These are phyloP conservation scores for Salix suchowensis DNA, from an alignment of 345 rosid genomes.

Conservation along the genomic window DNA sequence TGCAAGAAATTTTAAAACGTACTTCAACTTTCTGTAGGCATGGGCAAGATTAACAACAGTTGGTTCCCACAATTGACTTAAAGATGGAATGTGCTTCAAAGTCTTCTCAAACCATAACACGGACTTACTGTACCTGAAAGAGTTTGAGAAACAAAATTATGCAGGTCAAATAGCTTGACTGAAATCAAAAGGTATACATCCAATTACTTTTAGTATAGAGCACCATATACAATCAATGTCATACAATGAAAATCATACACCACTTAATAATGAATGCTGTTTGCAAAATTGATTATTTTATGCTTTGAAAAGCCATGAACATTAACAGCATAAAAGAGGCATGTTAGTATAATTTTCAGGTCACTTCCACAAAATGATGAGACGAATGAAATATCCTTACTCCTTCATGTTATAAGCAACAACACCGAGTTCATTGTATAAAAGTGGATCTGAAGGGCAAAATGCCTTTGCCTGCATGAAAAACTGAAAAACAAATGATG, in stretches of 20 bases:
- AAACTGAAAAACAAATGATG: conserved; percentile 45
- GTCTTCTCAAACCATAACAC: conserved; percentile 88
- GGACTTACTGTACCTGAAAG: conserved; percentile 79
- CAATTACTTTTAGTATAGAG: not conserved
- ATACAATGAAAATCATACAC: not conserved
- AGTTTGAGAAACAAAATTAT: conserved; percentile 10
- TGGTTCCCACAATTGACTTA: conserved; percentile 85
- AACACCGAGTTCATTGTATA: conserved; percentile 93
- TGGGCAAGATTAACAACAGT: conserved; percentile 88
- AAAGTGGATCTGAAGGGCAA: conserved; percentile 91
- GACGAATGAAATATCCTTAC: conserved; percentile 37
- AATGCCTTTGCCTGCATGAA: conserved; percentile 89
- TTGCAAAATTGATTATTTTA: not conserved
- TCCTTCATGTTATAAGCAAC: conserved; percentile 95
- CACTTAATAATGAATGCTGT: not conserved
- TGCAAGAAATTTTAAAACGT: conserved; percentile 9
- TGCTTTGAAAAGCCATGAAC: not conserved
- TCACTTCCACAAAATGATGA: not conserved
- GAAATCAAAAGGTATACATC: not conserved
- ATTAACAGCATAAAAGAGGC: conserved; percentile 3
- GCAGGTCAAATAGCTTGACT: conserved; percentile 5
- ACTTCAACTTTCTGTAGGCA: conserved; percentile 84
- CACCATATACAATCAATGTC: not conserved
- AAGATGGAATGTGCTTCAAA: conserved; percentile 65
- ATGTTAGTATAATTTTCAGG: not conserved